Percentiles rank a stretch among this genome's conserved stretches.
Conservation (phyloP, 192 early-diverging fungal species). For the Geranomyces variabilis region DNA sequence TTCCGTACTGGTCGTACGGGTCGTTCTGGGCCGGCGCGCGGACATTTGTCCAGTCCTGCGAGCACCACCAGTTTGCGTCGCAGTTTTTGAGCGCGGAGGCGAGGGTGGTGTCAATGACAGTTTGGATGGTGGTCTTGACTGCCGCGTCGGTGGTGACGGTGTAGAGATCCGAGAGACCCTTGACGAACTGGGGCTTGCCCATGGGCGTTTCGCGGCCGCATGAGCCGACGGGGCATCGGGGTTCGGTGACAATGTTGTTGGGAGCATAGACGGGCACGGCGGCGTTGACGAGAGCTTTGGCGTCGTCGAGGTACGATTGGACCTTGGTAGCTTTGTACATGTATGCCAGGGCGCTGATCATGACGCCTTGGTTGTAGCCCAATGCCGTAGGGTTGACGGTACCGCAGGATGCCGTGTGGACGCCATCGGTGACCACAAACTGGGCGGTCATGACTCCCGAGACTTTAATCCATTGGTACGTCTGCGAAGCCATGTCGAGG, state of each 20-base stretch:
- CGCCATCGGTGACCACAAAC: conserved; percentile 31
- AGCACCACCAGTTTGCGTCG: conserved; percentile 32
- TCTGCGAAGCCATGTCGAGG: conserved; percentile 26
- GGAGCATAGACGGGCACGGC: conserved; percentile 18
- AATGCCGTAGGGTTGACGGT: background rate
- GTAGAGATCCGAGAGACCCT: conserved; percentile 29
- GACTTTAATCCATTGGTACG: conserved; percentile 44
- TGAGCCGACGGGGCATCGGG: conserved; percentile 13
- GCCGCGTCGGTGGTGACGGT: conserved; percentile 17
- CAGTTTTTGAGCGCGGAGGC: conserved; percentile 28
- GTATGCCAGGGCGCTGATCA: conserved; percentile 30
- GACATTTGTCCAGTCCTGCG: conserved; percentile 25
- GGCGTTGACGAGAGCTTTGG: conserved; percentile 14
- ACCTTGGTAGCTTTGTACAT: conserved; percentile 37
- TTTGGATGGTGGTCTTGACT: conserved; percentile 28
- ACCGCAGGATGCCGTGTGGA: conserved; percentile 16
- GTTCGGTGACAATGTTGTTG: conserved; percentile 25
- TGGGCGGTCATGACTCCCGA: conserved; percentile 25
- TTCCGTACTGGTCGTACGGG: conserved; percentile 24
- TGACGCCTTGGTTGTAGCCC: conserved; percentile 22
- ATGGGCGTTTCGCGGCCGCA: conserved; percentile 15
- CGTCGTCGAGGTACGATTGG: conserved; percentile 25
- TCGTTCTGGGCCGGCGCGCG: background rate
- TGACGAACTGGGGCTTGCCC: conserved; percentile 20
- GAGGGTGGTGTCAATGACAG: conserved; percentile 31